Base-by-base conservation (phyloP, 2,329 filamentous ascomycete species). In the Sporothrix dimorphospora region DNA sequence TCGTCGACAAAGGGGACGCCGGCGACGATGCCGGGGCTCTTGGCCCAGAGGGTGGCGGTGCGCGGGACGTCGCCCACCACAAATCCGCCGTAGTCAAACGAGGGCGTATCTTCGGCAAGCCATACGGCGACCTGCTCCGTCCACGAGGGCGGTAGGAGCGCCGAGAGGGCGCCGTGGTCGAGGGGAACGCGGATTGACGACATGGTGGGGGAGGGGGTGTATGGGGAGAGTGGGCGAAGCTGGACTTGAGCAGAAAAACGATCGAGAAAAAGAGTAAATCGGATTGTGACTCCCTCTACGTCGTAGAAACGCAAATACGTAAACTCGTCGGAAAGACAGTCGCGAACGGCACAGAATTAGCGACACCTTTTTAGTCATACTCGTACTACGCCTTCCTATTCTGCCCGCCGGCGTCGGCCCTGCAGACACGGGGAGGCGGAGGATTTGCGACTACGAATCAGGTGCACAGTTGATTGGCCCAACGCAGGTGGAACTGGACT, bases 11-110 rank as follows among this genome's bases (percentile, higher is more conserved):
- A 99, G 1, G 96, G 96, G 3, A 96, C 89, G 71, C 96, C 96
- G 53, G 96, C 96, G 63, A 99, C 85, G 66, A 98, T 87, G 74
- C 96, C 96, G 3, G 84, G 80, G n/a, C 88, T 90, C 80, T 92
- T 93, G 73, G 86, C 89, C 82, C 88, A 91, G 51, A 93, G 86
- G 4, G 88, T 91, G 24, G 91, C 91, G 16, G 86, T 88, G 72
- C 88, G 88, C 9, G 83, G 81, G 38, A 82, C 83, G 51, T 92
- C 89, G 75, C 96, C 96, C 30, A 99, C 96, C 7, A 99, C 96
- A 81, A 97, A 99, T 73, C 96, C 96, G 78, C 93, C 96, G 81
- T 97, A 98, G 85, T 99, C 96, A 82, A 97, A 95, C 70, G 93
- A 96, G 4, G 96, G 96, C 3, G 94, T 97, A 83, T 99, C 96